phyloP scores from a whole-genome alignment of 2,329 filamentous ascomycete genomes.

The Aspergillus ustus region DNA sequence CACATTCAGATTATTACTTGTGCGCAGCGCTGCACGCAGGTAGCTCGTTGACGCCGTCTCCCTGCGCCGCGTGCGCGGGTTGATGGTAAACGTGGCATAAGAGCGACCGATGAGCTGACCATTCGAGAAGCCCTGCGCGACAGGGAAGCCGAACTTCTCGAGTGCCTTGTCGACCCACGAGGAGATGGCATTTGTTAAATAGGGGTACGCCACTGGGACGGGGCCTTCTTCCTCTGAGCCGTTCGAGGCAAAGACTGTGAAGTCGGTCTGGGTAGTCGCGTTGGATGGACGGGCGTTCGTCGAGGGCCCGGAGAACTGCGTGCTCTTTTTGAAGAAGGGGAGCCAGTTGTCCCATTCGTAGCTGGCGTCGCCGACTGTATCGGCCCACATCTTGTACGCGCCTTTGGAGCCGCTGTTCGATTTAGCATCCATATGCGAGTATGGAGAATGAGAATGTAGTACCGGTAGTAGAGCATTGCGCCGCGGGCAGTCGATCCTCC shows the following conservation, averaged over 20 bases:
- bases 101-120: not conserved
- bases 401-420: not conserved
- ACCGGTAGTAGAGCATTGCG: conserved; percentile 7
- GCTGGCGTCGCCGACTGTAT: conserved; percentile 36
- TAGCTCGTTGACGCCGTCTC: not conserved
- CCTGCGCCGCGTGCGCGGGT: not conserved
- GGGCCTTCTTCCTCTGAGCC: not conserved
- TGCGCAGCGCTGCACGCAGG: not conserved
- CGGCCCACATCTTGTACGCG: conserved; percentile 35
- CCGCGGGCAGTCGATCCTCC: not conserved
- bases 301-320: conserved; percentile 31
- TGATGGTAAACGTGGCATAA: not conserved
- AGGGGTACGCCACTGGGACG: not conserved
- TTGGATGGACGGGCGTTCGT: conserved; percentile 26
- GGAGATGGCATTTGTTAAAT: not conserved
- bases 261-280: conserved; percentile 5
- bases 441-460: not conserved
- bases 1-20: not conserved
- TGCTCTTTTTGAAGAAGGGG: conserved; percentile 30
- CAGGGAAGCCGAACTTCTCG: not conserved
- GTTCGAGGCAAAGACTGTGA: not conserved
- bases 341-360: conserved; percentile 31
- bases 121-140: not conserved
- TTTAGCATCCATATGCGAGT: not conserved
- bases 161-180: not conserved